These are phyloP conservation scores for Calonectria pteridis DNA, from an alignment of 2,329 filamentous ascomycete species.

Conservation along the genomic window DNA sequence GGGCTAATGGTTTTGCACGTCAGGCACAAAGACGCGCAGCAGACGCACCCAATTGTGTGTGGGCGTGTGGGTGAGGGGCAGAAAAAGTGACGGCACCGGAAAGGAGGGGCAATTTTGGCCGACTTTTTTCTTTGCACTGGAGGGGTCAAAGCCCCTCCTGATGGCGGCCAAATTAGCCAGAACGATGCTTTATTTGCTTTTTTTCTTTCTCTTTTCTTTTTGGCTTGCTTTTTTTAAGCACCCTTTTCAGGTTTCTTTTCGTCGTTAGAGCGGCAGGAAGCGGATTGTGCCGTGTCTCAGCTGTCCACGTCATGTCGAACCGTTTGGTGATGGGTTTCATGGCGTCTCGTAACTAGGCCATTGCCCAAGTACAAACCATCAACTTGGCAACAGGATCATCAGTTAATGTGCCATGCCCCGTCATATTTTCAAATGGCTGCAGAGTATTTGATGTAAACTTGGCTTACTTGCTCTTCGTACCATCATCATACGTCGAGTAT, in stretches of 20 bases:
- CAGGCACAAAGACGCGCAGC: constrained; percentile 35
- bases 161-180: not conserved
- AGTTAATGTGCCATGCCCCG: not conserved
- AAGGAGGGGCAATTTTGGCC: constrained; percentile 31
- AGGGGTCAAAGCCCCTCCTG: not conserved
- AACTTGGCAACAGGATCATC: not conserved
- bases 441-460: not conserved
- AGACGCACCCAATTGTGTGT: constrained; percentile 28
- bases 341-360: not conserved
- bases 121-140: constrained; percentile 10
- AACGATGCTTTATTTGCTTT: not conserved
- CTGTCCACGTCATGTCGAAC: not conserved
- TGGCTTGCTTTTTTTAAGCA: not conserved
- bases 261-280: not conserved
- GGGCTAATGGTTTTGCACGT: constrained; percentile 28
- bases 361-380: not conserved
- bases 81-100: constrained; percentile 29
- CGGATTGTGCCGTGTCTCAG: not conserved
- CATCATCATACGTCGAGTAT: not conserved
- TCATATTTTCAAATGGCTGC: not conserved
- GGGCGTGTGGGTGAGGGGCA: constrained; percentile 26
- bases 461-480: not conserved
- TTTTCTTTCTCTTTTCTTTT: not conserved
- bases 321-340: not conserved
- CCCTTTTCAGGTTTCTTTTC: not conserved